Conservation (phyloP, 2,329 filamentous ascomycete genomes). For the Penicillium psychrosexuale region DNA sequence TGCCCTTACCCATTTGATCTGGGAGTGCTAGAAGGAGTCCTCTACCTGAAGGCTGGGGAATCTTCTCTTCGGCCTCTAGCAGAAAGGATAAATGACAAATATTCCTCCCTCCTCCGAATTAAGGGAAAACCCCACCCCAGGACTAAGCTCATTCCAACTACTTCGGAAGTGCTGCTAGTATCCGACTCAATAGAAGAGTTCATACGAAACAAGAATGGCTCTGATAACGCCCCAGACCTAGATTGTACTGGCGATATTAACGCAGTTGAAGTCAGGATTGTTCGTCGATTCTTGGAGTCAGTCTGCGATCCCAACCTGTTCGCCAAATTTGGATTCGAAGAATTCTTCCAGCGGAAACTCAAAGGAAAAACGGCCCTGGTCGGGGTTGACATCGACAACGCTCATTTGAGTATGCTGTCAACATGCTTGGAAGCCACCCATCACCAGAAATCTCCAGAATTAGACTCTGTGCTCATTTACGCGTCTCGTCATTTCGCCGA, state of each 20-base stretch:
- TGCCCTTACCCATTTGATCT: constrained; percentile 6
- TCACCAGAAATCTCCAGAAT: not conserved
- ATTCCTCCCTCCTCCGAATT: constrained; percentile 22
- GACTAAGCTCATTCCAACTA: not conserved
- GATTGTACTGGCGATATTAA: constrained; percentile 13
- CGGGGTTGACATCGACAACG: constrained; percentile 16
- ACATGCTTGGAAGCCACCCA: constrained; percentile 15
- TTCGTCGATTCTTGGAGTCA: constrained; percentile 24
- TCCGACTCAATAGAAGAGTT: constrained; percentile 26
- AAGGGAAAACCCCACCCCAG: not conserved
- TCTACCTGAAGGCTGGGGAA: constrained; percentile 24
- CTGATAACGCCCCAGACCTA: not conserved
- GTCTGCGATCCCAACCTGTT: constrained; percentile 27
- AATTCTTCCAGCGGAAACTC: constrained; percentile 25
- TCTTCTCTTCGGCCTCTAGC: constrained; percentile 25
- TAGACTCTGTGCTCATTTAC: constrained; percentile 7
- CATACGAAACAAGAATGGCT: constrained; percentile 1
- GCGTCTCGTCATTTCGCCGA: constrained; percentile 1
- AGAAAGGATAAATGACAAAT: constrained; percentile 25
- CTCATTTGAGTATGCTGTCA: constrained; percentile 6
- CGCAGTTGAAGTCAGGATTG: constrained; percentile 23
- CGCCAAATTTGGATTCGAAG: constrained; percentile 27
- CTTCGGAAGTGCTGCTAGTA: constrained; percentile 12
- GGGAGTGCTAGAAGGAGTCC: constrained; percentile 19
- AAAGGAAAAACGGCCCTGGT: constrained; percentile 18